phyloP scores from a whole-genome alignment of 2,329 filamentous ascomycete species.

The Fusarium paranaense region DNA sequence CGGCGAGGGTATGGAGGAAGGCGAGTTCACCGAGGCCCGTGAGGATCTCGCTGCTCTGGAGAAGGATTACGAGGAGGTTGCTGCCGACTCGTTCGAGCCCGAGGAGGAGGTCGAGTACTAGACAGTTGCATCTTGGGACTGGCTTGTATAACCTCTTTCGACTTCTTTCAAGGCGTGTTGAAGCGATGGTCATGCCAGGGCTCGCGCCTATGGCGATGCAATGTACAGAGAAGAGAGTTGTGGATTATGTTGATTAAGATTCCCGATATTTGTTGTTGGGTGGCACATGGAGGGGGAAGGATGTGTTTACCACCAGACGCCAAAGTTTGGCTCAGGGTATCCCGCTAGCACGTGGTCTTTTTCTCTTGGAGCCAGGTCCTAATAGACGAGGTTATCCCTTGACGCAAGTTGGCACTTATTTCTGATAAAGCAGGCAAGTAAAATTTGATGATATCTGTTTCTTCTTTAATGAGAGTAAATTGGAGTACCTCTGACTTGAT shows the following conservation, averaged over 20 bases:
- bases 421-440: conserved; percentile 46
- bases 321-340: conserved; percentile 41
- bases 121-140: conserved; percentile 26
- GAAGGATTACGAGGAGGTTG: conserved; percentile 90
- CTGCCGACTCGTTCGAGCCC: conserved; percentile 75
- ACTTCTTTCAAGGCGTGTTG: conserved; percentile 36
- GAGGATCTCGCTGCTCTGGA: conserved; percentile 88
- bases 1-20: conserved; percentile 92
- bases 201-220: conserved; percentile 25
- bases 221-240: conserved; percentile 37
- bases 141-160: conserved; percentile 34
- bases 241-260: conserved; percentile 45
- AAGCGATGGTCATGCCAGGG: conserved; percentile 24
- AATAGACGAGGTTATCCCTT: conserved; percentile 47
- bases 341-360: conserved; percentile 41
- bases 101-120: conserved; percentile 85
- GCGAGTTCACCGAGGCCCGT: conserved; percentile 88
- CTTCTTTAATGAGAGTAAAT: not conserved
- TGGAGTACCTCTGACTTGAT: not conserved
- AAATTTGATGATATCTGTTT: conserved; percentile 49
- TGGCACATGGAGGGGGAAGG: conserved; percentile 31
- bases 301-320: conserved; percentile 37
- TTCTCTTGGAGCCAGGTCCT: conserved; percentile 41
- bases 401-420: conserved; percentile 31
- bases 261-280: conserved; percentile 37